Conservation (phyloP, 371 early-diverging fungal species). For the Dichotomocladium elegans region DNA sequence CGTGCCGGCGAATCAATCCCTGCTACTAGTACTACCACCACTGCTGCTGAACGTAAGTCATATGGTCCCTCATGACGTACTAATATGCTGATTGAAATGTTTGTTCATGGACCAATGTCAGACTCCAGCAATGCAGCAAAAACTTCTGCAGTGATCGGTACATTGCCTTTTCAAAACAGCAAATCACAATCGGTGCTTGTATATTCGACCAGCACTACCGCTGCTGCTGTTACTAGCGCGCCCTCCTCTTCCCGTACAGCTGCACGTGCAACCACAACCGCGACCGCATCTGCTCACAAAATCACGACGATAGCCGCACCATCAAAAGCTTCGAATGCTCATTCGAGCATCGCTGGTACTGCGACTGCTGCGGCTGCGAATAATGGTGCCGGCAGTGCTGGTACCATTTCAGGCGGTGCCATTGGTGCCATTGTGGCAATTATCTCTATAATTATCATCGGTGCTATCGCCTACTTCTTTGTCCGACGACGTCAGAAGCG, state of each 20-base stretch:
- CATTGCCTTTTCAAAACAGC: too few species aligned
- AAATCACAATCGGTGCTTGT: too few species aligned
- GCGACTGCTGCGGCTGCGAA: neutral
- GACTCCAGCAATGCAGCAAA: too few species aligned
- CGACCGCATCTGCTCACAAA: neutral
- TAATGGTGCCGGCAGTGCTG: neutral
- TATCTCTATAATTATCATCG: conserved; percentile 10
- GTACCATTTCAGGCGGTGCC: conserved; percentile 11
- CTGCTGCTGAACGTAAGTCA: too few species aligned
- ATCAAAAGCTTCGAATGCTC: neutral
- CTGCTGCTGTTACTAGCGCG: too few species aligned
- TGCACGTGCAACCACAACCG: neutral
- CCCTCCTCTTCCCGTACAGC: neutral
- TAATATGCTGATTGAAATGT: too few species aligned
- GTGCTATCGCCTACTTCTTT: conserved; percentile 15
- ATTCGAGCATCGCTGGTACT: neutral
- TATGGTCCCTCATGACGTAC: too few species aligned
- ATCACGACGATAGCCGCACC: neutral
- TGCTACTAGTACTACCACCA: neutral
- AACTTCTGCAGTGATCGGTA: too few species aligned
- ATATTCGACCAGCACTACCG: too few species aligned
- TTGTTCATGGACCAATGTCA: too few species aligned
- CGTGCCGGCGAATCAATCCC: neutral
- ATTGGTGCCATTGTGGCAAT: conserved; percentile 23
- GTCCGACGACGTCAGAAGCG: conserved; percentile 12